Conservation (phyloP, 2,329 filamentous ascomycete species). For the Fusarium annulatum region DNA sequence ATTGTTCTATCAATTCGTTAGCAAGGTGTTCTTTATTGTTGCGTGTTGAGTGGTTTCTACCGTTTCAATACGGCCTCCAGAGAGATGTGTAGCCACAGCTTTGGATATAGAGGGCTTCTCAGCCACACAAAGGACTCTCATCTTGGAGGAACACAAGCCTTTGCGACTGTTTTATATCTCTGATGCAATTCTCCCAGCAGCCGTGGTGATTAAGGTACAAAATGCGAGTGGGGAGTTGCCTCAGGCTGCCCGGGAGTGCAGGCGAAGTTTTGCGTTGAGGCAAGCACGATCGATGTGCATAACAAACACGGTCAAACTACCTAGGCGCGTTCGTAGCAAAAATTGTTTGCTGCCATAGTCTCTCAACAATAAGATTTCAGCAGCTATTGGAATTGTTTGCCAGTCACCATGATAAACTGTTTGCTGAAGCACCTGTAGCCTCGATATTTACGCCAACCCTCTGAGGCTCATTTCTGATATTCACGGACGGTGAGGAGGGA, state of each 20-base stretch:
- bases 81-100: slow-evolving; percentile 89
- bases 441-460: neutral
- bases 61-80: slow-evolving; percentile 76
- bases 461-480: slow-evolving; percentile 7
- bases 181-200: neutral
- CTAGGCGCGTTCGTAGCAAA: slow-evolving; percentile 4
- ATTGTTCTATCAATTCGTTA: slow-evolving; percentile 64
- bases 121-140: slow-evolving; percentile 67
- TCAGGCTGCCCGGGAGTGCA: slow-evolving; percentile 10
- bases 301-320: slow-evolving; percentile 15
- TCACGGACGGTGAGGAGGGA: slow-evolving; percentile 24
- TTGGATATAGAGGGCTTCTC: slow-evolving; percentile 93
- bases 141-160: slow-evolving; percentile 39
- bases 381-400: neutral
- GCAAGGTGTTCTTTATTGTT: neutral
- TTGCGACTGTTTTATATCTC: neutral
- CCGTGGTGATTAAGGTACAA: slow-evolving; percentile 9
- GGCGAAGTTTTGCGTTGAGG: slow-evolving; percentile 13
- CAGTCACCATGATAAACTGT: neutral
- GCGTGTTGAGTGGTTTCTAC: slow-evolving; percentile 60
- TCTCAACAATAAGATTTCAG: neutral
- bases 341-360: slow-evolving; percentile 28
- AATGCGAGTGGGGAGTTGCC: slow-evolving; percentile 17
- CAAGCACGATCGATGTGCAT: slow-evolving; percentile 28
- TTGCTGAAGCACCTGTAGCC: neutral